Base-by-base conservation (phyloP, 2,329 filamentous ascomycete genomes). In the Aureobasidium sp. region DNA sequence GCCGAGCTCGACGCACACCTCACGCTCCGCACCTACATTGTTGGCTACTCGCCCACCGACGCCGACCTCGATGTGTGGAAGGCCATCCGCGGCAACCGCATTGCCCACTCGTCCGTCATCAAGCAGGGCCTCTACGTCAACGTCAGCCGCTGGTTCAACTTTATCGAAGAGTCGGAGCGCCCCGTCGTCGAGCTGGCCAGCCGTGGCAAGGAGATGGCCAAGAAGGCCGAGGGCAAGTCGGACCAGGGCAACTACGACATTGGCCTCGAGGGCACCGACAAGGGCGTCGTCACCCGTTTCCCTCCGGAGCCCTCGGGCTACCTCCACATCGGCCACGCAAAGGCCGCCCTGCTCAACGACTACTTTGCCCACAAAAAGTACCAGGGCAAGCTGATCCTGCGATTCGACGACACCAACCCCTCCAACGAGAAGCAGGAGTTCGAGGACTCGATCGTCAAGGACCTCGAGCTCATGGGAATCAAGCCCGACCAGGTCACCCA, bases 351-450 rank as follows among this genome's bases (percentile, higher is more conserved):
- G 60, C 84, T 97, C 61, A 96, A 94, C 77, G 92, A 97, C 74
- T 97, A 95, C 80, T 97, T 97, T 68, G 93, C 91, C 46, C 91
- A 96, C 74, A 87, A 91, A 73, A 89, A 90, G 67, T 95, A 95
- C 79, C 86, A 93, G 63, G 94, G 94, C 69, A 95, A 88, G 69
- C 81, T 99, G 68, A 85, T 95, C 62, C 84, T 97, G 53, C 89
- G 94, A 62, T 94, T 99, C 70, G 94, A 99, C 72, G 94, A 99
- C 71, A 99, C 94, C 60, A 99, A 99, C 76, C 94, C 94, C 8
- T 86, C 88, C 62, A 97, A 97, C 74, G 94, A 99, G 80, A 96
- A 95, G 79, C 86, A 93, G 73, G 94, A 97, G 77, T 99, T 87
- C 73, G 87, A 97, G 73, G 91, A 97, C 75, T 83, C 91, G 5